Percentiles rank a stretch among this genome's conserved stretches.
These are phyloP conservation scores for Trichocomaceae sp. DNA, from an alignment of 2,329 filamentous ascomycete species.

Conservation along the genomic window DNA sequence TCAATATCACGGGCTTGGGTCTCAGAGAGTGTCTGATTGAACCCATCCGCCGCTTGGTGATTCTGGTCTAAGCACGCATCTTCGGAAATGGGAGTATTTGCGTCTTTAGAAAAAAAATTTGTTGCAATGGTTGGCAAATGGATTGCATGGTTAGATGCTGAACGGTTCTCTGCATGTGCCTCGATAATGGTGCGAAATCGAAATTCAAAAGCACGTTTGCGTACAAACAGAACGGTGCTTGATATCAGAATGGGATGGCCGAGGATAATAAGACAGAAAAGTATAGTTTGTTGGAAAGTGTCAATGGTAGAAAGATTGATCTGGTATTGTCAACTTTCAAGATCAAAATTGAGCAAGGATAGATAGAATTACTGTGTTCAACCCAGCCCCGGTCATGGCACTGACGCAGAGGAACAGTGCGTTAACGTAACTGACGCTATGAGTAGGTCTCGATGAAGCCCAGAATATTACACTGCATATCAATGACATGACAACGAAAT, in stretches of 20 bases:
- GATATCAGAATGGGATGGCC: slow-evolving; percentile 64
- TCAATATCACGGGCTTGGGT: slow-evolving; percentile 9
- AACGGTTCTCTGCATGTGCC: slow-evolving; percentile 17
- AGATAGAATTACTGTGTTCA: slow-evolving; percentile 50
- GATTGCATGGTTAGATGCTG: slow-evolving; percentile 2
- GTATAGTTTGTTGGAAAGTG: slow-evolving; percentile 60
- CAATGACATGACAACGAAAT: slow-evolving; percentile 55
- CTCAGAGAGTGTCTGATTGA: neutral
- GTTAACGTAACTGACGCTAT: slow-evolving; percentile 55
- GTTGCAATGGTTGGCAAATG: neutral
- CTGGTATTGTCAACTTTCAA: slow-evolving; percentile 15
- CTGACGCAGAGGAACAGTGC: slow-evolving; percentile 61
- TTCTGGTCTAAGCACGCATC: neutral
- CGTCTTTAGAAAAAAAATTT: neutral
- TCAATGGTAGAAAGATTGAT: slow-evolving; percentile 53
- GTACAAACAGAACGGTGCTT: slow-evolving; percentile 55
- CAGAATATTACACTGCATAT: slow-evolving; percentile 56
- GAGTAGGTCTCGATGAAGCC: slow-evolving; percentile 44
- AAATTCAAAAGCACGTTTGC: slow-evolving; percentile 56
- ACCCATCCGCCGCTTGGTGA: neutral
- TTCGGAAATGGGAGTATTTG: neutral
- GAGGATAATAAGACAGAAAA: slow-evolving; percentile 59
- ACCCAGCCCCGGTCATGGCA: slow-evolving; percentile 60
- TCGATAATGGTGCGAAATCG: slow-evolving; percentile 51
- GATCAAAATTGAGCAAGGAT: slow-evolving; percentile 20